These are phyloP conservation scores for Hemileia vastatrix DNA, from an alignment of 1,284 basidiomycete species.

Conservation along the genomic window DNA sequence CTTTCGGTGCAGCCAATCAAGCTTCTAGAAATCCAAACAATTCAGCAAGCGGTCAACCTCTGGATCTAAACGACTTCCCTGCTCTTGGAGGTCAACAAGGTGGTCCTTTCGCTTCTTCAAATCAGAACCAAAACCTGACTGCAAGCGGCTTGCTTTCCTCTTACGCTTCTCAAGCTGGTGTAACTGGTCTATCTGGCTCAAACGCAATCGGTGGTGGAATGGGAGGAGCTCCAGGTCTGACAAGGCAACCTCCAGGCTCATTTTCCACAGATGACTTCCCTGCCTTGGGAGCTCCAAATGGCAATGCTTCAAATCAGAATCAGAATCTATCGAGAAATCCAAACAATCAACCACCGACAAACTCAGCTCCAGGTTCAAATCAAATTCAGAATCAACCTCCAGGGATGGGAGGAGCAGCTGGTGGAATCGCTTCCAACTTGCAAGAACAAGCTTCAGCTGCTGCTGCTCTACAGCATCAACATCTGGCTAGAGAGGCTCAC, in stretches of 20 bases:
- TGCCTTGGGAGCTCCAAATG: constrained; percentile 27
- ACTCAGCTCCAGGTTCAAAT: constrained; percentile 6
- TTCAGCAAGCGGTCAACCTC: constrained; percentile 31
- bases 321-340: not conserved
- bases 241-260: constrained; percentile 25
- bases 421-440: constrained; percentile 25
- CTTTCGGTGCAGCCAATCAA: not conserved
- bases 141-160: constrained; percentile 25
- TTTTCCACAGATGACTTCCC: constrained; percentile 41
- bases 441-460: constrained; percentile 37
- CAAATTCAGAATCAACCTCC: constrained; percentile 5
- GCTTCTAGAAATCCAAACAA: not conserved
- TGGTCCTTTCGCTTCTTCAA: not conserved
- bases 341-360: not conserved
- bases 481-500: constrained; percentile 34
- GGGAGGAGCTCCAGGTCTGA: not conserved
- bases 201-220: not conserved
- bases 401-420: constrained; percentile 4
- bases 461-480: constrained; percentile 37
- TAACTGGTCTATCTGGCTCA: not conserved
- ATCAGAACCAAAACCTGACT: not conserved
- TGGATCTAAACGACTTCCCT: constrained; percentile 75
- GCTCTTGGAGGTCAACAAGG: constrained; percentile 65
- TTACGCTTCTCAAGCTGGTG: constrained; percentile 36
- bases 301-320: not conserved